These are phyloP conservation scores for Porodaedalea pini DNA, from an alignment of 1,284 basidiomycete genomes.

Conservation along the genomic window DNA sequence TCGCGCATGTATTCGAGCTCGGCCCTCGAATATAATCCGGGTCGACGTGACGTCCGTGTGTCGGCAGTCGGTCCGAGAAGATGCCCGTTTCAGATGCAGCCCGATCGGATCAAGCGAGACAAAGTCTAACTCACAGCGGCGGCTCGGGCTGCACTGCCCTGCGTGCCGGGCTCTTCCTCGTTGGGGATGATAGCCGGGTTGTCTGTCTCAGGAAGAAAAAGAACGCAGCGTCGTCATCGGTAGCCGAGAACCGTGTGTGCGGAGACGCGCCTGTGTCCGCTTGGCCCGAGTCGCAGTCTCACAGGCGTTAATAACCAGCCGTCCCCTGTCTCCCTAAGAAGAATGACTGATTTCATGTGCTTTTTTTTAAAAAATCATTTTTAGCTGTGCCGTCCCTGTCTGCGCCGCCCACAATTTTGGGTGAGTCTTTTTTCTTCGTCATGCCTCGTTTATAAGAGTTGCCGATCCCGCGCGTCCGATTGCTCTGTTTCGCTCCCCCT, in stretches of 20 bases:
- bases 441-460: conserved; percentile 11
- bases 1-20: too few species aligned
- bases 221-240: not conserved
- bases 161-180: not conserved
- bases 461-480: conserved; percentile 12
- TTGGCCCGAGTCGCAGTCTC: too few species aligned
- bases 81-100: not conserved
- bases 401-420: conserved; percentile 26
- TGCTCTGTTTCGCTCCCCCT: conserved; percentile 9
- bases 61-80: not conserved
- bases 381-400: conserved; percentile 15
- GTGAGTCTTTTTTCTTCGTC: conserved; percentile 15
- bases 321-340: not conserved
- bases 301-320: not conserved
- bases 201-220: not conserved
- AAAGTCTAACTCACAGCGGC: not conserved
- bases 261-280: not conserved
- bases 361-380: conserved; percentile 9
- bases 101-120: conserved; percentile 3
- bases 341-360: conserved; percentile 11
- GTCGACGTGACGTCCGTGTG: not conserved
- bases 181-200: not conserved
- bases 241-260: conserved; percentile 1
- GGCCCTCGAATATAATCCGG: not conserved
- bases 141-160: conserved; percentile 1